Conservation (phyloP, 2,329 filamentous ascomycete genomes). For the Colletotrichum phormii region DNA sequence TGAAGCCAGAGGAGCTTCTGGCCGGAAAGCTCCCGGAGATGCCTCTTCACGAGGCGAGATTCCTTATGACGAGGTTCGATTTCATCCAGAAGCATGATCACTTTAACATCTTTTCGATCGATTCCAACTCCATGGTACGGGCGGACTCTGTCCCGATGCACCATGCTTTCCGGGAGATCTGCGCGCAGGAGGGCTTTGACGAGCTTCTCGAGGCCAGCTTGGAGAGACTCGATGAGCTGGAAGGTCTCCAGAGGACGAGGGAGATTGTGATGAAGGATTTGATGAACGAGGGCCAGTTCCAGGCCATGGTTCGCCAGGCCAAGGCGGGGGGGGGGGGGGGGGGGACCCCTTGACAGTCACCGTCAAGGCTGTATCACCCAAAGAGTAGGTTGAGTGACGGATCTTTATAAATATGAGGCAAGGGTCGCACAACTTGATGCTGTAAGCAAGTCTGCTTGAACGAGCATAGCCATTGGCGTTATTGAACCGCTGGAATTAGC, state of each 20-base stretch:
- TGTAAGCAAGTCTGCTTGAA: not conserved
- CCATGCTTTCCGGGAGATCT: conserved; percentile 66
- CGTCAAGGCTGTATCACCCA: not conserved
- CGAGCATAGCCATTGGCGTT: not conserved
- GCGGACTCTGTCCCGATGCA: conserved; percentile 70
- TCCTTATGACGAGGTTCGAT: conserved; percentile 68
- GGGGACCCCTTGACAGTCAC: not conserved
- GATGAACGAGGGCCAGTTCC: not conserved
- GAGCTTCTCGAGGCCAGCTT: conserved; percentile 63
- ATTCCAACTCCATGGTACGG: conserved; percentile 65
- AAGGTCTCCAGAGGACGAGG: conserved; percentile 63
- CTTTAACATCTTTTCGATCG: conserved; percentile 69
- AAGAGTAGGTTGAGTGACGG: not conserved
- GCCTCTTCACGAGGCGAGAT: conserved; percentile 58
- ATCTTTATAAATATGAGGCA: not conserved
- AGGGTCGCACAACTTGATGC: not conserved
- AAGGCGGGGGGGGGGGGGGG: too few species aligned
- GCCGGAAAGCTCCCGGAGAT: conserved; percentile 63
- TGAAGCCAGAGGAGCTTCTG: conserved; percentile 37
- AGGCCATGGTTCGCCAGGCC: not conserved
- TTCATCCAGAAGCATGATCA: conserved; percentile 69
- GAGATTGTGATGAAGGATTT: conserved; percentile 66
- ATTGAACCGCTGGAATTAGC: not conserved
- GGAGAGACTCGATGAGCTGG: conserved; percentile 64
- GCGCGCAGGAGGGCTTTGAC: conserved; percentile 61